A percentile compares a stretch with the other conserved stretches of the same genome.
These are phyloP conservation scores for Hirschfeldia incana DNA, from an alignment of 345 rosid species.

Conservation along the genomic window DNA sequence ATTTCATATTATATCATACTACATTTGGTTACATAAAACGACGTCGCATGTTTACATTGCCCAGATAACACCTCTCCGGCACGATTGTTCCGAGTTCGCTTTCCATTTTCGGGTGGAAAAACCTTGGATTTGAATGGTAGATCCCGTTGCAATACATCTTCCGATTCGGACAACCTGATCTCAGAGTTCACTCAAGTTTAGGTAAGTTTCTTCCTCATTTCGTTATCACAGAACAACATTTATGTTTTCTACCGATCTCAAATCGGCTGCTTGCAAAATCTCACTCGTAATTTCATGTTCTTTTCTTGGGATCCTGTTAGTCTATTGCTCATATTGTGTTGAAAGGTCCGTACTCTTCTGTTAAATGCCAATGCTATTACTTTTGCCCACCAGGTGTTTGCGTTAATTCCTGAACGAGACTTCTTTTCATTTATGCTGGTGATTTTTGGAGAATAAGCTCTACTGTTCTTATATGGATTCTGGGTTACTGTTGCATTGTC, in stretches of 20 bases:
- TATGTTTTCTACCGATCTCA: neutral
- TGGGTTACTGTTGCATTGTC: constrained; percentile 5
- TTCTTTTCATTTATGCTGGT: neutral
- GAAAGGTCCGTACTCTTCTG: neutral
- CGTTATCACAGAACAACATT: neutral
- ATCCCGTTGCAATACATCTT: neutral
- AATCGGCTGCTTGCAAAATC: neutral
- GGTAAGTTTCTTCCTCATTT: constrained; percentile 15
- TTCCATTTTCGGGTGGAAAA: constrained; percentile 10
- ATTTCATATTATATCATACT: too few relatives aligned
- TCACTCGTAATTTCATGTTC: neutral
- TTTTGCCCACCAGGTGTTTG: constrained; percentile 34
- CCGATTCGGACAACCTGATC: neutral
- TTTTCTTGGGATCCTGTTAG: neutral
- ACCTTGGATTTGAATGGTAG: neutral
- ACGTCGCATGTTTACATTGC: too few relatives aligned
- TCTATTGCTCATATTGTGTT: neutral
- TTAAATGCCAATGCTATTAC: neutral
- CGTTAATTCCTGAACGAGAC: constrained; percentile 22
- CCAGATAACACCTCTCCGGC: neutral
- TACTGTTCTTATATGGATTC: neutral
- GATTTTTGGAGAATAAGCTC: neutral
- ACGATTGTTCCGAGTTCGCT: constrained; percentile 10
- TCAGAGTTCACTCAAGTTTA: neutral
- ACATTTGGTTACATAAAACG: too few relatives aligned